Percentiles rank a stretch among this genome's conserved stretches.
Evolutionary conservation across 768 basidiomycete species (phyloP).

Genomic region (Boletus rubescentipes): DNA sequence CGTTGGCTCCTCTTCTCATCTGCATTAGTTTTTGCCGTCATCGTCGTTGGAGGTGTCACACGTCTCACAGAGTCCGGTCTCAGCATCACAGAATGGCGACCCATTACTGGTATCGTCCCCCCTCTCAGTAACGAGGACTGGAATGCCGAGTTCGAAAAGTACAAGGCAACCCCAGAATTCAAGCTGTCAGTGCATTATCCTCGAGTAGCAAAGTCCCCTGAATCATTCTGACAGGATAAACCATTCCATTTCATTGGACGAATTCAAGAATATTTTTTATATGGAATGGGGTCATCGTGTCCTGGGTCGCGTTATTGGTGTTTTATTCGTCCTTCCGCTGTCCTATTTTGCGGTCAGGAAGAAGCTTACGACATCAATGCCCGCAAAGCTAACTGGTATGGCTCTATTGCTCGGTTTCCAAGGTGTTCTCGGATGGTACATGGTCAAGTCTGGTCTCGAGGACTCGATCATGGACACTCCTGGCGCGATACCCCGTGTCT

Average conservation of each 20-base stretch:
- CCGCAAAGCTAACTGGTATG: constrained; percentile 65
- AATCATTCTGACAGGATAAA: constrained; percentile 61
- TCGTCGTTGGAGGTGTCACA: constrained; percentile 95
- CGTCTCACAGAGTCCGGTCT: constrained; percentile 96
- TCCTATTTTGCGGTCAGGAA: constrained; percentile 75
- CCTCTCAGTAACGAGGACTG: constrained; percentile 77
- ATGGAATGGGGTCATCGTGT: constrained; percentile 99
- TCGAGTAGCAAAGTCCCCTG: neutral
- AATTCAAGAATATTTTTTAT: constrained; percentile 96
- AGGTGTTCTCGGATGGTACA: constrained; percentile 96
- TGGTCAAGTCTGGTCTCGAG: constrained; percentile 96
- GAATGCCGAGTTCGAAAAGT: constrained; percentile 89
- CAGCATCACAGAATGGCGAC: constrained; percentile 97
- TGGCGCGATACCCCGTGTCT: constrained; percentile 89
- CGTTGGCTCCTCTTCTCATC: constrained; percentile 87
- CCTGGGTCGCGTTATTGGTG: constrained; percentile 83
- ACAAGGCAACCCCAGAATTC: constrained; percentile 93
- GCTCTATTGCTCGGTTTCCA: constrained; percentile 86
- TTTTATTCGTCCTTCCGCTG: constrained; percentile 82
- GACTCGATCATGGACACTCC: constrained; percentile 76
- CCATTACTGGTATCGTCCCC: constrained; percentile 85
- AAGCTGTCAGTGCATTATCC: constrained; percentile 65
- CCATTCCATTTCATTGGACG: constrained; percentile 77
- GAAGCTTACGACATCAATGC: constrained; percentile 63
- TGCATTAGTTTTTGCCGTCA: constrained; percentile 83